Base-by-base conservation (phyloP, 2,329 filamentous ascomycete species). In the Colletotrichum tofieldiae region DNA sequence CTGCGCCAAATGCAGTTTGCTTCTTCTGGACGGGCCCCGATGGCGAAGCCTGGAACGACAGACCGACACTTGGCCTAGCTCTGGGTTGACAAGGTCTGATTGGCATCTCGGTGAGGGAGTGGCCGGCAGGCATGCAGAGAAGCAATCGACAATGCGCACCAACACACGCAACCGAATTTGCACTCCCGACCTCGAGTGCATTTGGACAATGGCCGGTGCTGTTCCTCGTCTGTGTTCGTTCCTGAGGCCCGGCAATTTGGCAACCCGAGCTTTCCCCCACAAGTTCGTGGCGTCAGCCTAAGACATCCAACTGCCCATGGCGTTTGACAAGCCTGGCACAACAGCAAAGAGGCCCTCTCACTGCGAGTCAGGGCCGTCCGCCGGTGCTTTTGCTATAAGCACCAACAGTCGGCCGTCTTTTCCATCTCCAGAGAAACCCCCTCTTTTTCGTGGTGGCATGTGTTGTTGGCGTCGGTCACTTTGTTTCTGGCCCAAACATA, bases 251-350 rank as follows among this genome's bases (percentile, higher is more conserved):
- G 37, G 39, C 32, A 23, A 26, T 5, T 29, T 51, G 26, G 49
- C 23, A 59, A 47, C n/a, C 32, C 51, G 47, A 47, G 14, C 59
- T 49, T 60, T 72, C 39, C 69, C 65, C 69, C 69, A 32, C 65
- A 72, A 69, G 69, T 69, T 69, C 54, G 65, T 69, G 69, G 69
- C 69, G 65, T 60, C 65, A 54, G 14, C 59, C 65, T 69, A 72
- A 69, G 65, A 69, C 69, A 69, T 69, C 60, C 65, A 58, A 64
- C 59, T 69, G 61, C 52, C 59, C 65, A 69, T 69, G 69, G 69
- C 69, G 69, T 72, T 72, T 72, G 69, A 69, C 65, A 72, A 72
- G 65, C 69, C 65, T 72, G 58, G 56, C 59, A 72, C 52, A 64
- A 54, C 52, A 59, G 58, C 65, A 69, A 69, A 69, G 69, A 64